Base-by-base conservation (phyloP, 257 asterid species). In the Datura wrightii region DNA sequence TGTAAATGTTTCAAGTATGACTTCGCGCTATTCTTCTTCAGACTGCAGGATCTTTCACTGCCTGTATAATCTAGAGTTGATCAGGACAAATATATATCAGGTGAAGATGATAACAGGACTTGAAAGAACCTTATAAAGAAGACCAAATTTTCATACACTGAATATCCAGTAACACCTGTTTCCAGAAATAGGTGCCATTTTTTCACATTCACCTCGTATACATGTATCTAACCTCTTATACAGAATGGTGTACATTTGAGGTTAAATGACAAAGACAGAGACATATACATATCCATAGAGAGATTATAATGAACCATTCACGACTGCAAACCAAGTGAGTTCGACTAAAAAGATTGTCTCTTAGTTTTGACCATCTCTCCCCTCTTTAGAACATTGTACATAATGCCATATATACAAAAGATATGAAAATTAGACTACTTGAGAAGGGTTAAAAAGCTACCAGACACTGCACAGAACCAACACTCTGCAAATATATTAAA, bases 1-100 rank as follows among this genome's bases (percentile, higher is more conserved):
- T 90, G 85, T 89, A 79, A 71, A 88, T 41, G 87, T 85, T 87
- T 87, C 92, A 16, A 94, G 89, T 88, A 88, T 87, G 87, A 87
- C 85, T 79, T 62, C 11, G 16, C 58, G 58, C 78, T 52, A 81
- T 31, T 24, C 70, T 79, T 70, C 81, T 85, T 62, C 13, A 14
- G 79, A 44, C 52, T 39, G 74, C 71, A 60, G 67, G 82, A 83
- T 60, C 58, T 36, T 76, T 50, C 60, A 76, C 82, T 9, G 10
- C 6, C 63, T 52, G 59, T 52, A 34, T 8, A 34, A 50, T 52
- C 34, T 31, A 36, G 41, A 82, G 76, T 82, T 62, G 24, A 81
- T 44, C 60, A n/a, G 76, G 42, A 60, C 48, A 44, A 81, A 24
- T 46, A 46, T n/a, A 81, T 44, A 74, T 74, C 58, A 48, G 41